Evolutionary conservation across 768 basidiomycete genomes (phyloP).

Genomic region (Boletus patriciae): DNA sequence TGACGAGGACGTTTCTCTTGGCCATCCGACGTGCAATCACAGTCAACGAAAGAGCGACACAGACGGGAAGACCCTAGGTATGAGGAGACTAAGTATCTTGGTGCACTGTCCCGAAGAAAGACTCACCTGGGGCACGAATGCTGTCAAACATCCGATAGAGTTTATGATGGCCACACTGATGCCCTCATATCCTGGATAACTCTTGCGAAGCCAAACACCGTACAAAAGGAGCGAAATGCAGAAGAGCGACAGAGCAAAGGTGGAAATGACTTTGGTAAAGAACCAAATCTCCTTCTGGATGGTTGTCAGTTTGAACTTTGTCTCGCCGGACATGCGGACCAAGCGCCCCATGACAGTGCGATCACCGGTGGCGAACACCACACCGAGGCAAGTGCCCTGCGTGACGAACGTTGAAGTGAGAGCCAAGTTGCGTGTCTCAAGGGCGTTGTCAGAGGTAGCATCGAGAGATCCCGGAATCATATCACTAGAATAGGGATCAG

Average conservation of each 20-base stretch:
- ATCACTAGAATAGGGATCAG: slow-evolving; percentile 29
- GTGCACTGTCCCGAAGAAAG: not conserved
- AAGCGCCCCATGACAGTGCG: slow-evolving; percentile 53
- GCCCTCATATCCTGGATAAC: slow-evolving; percentile 36
- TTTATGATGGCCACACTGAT: slow-evolving; percentile 39
- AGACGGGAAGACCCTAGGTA: slow-evolving; percentile 39
- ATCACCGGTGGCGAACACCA: slow-evolving; percentile 45
- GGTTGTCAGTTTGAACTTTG: slow-evolving; percentile 46
- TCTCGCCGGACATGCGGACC: slow-evolving; percentile 51
- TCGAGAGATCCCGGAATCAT: slow-evolving; percentile 47
- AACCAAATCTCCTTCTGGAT: slow-evolving; percentile 50
- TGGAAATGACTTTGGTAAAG: slow-evolving; percentile 54
- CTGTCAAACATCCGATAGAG: slow-evolving; percentile 41
- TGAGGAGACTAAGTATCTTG: not conserved
- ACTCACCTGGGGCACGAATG: slow-evolving; percentile 42
- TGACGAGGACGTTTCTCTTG: slow-evolving; percentile 46
- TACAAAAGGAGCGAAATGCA: slow-evolving; percentile 42
- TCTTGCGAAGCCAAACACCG: slow-evolving; percentile 43
- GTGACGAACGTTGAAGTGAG: slow-evolving; percentile 46
- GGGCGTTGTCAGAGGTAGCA: slow-evolving; percentile 50
- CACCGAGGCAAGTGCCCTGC: slow-evolving; percentile 42
- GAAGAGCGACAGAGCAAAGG: slow-evolving; percentile 40
- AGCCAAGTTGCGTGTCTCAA: slow-evolving; percentile 49
- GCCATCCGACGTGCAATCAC: slow-evolving; percentile 50
- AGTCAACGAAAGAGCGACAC: slow-evolving; percentile 53